A percentile compares a stretch with the other conserved stretches of the same genome.
Evolutionary conservation across 2,329 filamentous ascomycete species (phyloP).

Genomic region (Sphaerulina musiva): DNA sequence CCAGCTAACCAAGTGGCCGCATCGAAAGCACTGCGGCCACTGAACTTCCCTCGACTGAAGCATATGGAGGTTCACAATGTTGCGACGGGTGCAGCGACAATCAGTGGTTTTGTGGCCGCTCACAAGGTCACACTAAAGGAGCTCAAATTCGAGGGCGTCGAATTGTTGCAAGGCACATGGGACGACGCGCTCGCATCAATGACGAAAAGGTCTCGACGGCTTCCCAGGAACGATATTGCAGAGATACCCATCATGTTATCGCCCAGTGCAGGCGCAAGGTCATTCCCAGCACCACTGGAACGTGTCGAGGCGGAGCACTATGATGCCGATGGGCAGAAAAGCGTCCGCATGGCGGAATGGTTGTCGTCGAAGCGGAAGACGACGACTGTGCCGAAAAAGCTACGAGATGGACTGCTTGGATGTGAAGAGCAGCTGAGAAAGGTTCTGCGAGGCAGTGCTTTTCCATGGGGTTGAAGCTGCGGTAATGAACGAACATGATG

Average conservation of each 20-base stretch:
- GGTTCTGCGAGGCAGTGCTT: conserved; percentile 25
- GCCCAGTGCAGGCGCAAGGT: conserved; percentile 16
- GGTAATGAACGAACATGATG: not conserved
- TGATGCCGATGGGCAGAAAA: conserved; percentile 14
- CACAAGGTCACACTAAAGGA: conserved; percentile 65
- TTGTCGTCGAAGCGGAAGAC: conserved; percentile 15
- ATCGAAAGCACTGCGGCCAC: conserved; percentile 32
- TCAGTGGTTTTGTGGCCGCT: conserved; percentile 59
- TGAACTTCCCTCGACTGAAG: conserved; percentile 61
- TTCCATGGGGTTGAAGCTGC: conserved; percentile 23
- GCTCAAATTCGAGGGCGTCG: conserved; percentile 73
- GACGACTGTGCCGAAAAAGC: conserved; percentile 15
- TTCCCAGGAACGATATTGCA: conserved; percentile 14
- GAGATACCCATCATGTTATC: conserved; percentile 34
- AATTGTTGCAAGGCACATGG: conserved; percentile 67
- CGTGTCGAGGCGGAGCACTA: conserved; percentile 14
- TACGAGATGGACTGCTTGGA: conserved; percentile 23
- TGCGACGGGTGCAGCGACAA: conserved; percentile 63
- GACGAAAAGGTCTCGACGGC: conserved; percentile 32
- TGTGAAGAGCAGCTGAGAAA: conserved; percentile 27
- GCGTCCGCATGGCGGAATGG: conserved; percentile 23
- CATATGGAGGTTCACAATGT: conserved; percentile 67
- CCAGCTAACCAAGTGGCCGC: conserved; percentile 7
- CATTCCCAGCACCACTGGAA: conserved; percentile 18
- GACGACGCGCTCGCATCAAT: conserved; percentile 74